Percentiles rank a stretch among this genome's conserved stretches.
phyloP scores from a whole-genome alignment of 345 rosid genomes.

The Toxicodendron radicans region DNA sequence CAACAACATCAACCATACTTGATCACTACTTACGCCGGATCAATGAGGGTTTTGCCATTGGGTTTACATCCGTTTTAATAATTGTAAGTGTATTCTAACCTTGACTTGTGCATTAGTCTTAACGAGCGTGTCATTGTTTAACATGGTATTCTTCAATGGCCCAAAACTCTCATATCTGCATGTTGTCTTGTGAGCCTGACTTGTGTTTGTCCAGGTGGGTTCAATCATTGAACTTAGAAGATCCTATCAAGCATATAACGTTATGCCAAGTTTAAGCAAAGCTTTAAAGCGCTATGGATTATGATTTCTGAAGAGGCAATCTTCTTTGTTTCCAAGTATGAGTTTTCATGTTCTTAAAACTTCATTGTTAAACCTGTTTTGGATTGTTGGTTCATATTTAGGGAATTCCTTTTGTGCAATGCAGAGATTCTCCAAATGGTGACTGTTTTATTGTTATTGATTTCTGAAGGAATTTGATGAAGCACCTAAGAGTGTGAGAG shows the following conservation, averaged over 20 bases:
- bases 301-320: constrained; percentile 26
- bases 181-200: constrained; percentile 1
- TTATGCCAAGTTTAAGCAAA: constrained; percentile 94
- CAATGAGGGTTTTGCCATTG: constrained; percentile 82
- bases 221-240: constrained; percentile 94
- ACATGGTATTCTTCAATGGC: background rate
- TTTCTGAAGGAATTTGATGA: no score
- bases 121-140: no score
- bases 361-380: constrained; percentile 3
- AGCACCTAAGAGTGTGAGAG: no score
- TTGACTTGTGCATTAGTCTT: background rate
- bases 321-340: constrained; percentile 17
- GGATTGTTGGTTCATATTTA: background rate
- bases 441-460: background rate
- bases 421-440: background rate
- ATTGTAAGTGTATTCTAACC: constrained; percentile 51
- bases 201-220: constrained; percentile 63
- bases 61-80: constrained; percentile 85
- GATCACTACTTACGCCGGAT: constrained; percentile 78
- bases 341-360: background rate
- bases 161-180: background rate
- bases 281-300: constrained; percentile 82
- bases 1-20: constrained; percentile 79
- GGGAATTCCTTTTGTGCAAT: background rate
- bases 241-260: constrained; percentile 95